Base-by-base conservation (phyloP, 2,329 filamentous ascomycete species). In the Neofusicoccum ribis region DNA sequence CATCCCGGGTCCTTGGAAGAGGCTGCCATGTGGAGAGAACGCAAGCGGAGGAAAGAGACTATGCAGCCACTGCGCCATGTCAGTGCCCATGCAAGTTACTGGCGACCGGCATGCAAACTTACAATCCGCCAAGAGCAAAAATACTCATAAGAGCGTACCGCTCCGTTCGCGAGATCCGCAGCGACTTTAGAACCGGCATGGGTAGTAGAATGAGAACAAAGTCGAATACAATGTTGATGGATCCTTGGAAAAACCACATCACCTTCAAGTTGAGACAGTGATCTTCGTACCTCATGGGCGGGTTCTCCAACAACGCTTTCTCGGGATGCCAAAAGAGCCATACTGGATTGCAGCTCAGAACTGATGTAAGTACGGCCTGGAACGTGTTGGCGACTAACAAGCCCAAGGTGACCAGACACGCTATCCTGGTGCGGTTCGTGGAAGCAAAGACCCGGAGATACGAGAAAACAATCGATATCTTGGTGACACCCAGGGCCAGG, bases 401-500 rank as follows among this genome's bases (percentile, higher is more conserved):
- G 23, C 23, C 23, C 23, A 23, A 23, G 23, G 23, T 23, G 23
- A 23, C 23, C 23, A 23, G 23, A 23, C 23, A 23, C 23, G 23
- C 23, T 23, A 23, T 23, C 23, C 23, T 23, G 23, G 23, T 23
- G 23, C 23, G 23, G 3, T 23, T 23, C 23, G 23, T 23, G 23
- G 23, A 23, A 23, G 23, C 23, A 3, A 23, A 23, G 23, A 23
- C 23, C 23, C 23, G 23, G 23, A 23, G 23, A 1, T 23, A 23
- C 23, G 23, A 23, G 23, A 23, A 23, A 23, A 23, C 23, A 23
- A 23, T 23, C 23, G 23, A 23, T 23, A 80, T 72, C 68, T 86
- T 86, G 2, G 82, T 84, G 37, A 84, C 73, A 70, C 83, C 84
- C 66, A 86, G 82, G 47, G 81, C 82, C 68, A 86, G 86, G 73